Evolutionary conservation across 1,139 yeast genomes (phyloP), one percentile per base, ranked within the genome.

Genomic region (Waltiozyma sp.): DNA sequence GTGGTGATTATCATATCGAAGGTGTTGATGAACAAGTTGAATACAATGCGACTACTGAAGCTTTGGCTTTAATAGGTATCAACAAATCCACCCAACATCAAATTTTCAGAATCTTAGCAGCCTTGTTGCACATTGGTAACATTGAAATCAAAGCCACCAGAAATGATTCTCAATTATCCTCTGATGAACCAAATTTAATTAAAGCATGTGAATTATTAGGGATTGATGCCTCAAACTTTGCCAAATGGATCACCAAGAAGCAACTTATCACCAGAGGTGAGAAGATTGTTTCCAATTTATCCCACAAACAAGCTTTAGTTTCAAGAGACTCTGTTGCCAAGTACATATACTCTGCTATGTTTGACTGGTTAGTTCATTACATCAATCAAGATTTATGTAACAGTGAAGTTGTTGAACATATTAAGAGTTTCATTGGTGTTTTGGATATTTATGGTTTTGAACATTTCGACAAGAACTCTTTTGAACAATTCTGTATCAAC

Each of bases 391-490:
- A 87, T 57, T 73, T 91, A 56, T 84, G 94, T 62, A 82, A 87
- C 6, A 78, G 86, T 9, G 80, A 77, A 39, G 77, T 83, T 40
- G 65, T 65, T 36, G 71, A 72, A 40, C 68, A 70, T 13, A 74
- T 83, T 44, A 68, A 73, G 45, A 75, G 88, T 2, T 91, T 91
- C 55, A 91, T 91, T 59, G 99, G 99, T 62, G 98, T 91, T 28
- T 72, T 91, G 58, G 99, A 91, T 78, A 91, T 91, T 55, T 89
- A 89, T 61, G 98, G 98, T 37, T 91, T 91, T 61, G 98, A 91
- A 63, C 96, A 89, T 66, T 91, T 91, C 61, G 89, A 87, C 56
- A 80, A 75, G 57, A 91, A 91, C 63, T 88, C 96, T 8, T 91
- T 91, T 57, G 98, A 91, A 65, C 98, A 91, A 62, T 89, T 91